phyloP scores from a whole-genome alignment of 345 rosid genomes.

The Isatis tinctoria region DNA sequence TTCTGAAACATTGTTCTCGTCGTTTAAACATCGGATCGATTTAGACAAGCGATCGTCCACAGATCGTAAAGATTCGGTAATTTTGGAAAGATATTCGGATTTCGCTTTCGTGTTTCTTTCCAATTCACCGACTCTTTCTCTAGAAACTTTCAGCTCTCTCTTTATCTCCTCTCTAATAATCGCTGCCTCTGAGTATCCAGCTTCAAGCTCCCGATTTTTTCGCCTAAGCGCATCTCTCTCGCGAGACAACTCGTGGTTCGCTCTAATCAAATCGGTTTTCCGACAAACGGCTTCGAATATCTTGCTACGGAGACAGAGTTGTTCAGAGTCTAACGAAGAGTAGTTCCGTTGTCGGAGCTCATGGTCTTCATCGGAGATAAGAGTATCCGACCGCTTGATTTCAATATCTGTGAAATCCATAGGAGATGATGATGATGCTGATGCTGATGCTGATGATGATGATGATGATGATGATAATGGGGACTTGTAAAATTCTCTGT shows the following conservation, averaged over 20 bases:
- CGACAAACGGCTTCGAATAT: slow-evolving; percentile 40
- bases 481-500: slow-evolving; percentile 5
- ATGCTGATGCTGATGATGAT: slow-evolving; percentile 1
- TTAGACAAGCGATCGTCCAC: slow-evolving; percentile 39
- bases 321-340: slow-evolving; percentile 36
- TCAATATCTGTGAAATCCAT: slow-evolving; percentile 42
- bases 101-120: slow-evolving; percentile 39
- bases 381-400: slow-evolving; percentile 24
- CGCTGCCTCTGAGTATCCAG: slow-evolving; percentile 23
- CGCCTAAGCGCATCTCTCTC: slow-evolving; percentile 45
- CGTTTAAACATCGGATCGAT: slow-evolving; percentile 32
- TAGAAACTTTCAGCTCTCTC: slow-evolving; percentile 36
- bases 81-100: slow-evolving; percentile 22
- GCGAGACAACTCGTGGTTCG: slow-evolving; percentile 26
- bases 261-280: slow-evolving; percentile 22
- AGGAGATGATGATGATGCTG: neutral
- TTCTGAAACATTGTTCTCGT: slow-evolving; percentile 28
- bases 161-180: slow-evolving; percentile 33
- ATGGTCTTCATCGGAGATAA: slow-evolving; percentile 26
- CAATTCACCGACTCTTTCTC: slow-evolving; percentile 35
- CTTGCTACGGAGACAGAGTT: slow-evolving; percentile 25
- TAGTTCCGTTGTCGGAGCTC: slow-evolving; percentile 29
- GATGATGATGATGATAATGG: neutral
- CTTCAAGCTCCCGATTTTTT: slow-evolving; percentile 16
- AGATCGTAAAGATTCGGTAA: slow-evolving; percentile 30